phyloP scores from a whole-genome alignment of 805 yeast species.

The Torulaspora delbrueckii region DNA sequence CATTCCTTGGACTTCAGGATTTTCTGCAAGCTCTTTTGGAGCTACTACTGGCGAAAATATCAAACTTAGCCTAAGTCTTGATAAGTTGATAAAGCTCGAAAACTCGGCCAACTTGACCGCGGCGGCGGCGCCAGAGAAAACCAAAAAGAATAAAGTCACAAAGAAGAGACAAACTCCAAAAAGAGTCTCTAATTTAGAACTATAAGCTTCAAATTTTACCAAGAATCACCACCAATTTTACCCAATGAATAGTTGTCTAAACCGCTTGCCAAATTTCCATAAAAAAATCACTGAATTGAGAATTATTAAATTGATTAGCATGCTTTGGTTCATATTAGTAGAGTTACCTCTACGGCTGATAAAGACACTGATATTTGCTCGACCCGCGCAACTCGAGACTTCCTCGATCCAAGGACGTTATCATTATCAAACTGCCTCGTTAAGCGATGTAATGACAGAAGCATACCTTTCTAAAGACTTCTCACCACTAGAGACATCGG shows the following conservation, averaged over 20 bases:
- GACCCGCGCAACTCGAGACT: not conserved
- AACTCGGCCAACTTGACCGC: not conserved
- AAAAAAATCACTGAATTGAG: conserved; percentile 1
- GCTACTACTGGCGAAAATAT: conserved; percentile 18
- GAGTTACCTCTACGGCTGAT: conserved; percentile 1
- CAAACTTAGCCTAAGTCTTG: conserved; percentile 21
- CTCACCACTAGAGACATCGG: conserved; percentile 2
- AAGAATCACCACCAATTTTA: not conserved
- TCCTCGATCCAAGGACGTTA: not conserved
- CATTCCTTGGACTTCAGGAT: conserved; percentile 22
- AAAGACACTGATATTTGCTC: not conserved
- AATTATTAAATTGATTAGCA: conserved; percentile 1
- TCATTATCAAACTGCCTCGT: conserved; percentile 1
- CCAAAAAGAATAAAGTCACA: conserved; percentile 16
- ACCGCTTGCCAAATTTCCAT: not conserved
- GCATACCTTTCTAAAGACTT: conserved; percentile 1
- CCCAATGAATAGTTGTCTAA: not conserved
- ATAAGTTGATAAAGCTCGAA: conserved; percentile 15
- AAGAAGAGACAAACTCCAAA: conserved; percentile 15
- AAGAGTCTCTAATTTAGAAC: conserved; percentile 9
- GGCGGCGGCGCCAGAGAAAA: conserved; percentile 9
- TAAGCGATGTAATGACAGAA: conserved; percentile 3
- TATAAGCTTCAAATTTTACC: not conserved
- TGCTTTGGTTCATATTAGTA: conserved; percentile 5
- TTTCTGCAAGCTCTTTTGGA: conserved; percentile 26